These are phyloP conservation scores for Paracamarosporium sp. DNA, from an alignment of 2,329 filamentous ascomycete genomes.

Conservation along the genomic window DNA sequence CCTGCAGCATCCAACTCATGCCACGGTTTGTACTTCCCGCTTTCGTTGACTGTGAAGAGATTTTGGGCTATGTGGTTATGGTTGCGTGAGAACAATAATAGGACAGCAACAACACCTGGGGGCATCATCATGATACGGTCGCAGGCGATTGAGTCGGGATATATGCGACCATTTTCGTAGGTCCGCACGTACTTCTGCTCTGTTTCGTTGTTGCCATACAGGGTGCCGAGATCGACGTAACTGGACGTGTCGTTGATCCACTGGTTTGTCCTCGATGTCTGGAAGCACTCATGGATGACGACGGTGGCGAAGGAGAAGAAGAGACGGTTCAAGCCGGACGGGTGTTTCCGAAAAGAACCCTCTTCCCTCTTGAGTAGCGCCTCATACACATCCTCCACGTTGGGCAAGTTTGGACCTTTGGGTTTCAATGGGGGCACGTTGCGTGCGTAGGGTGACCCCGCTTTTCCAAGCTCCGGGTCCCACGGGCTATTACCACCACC, in stretches of 20 bases:
- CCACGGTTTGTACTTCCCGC: constrained; percentile 71
- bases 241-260: constrained; percentile 70
- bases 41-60: constrained; percentile 80
- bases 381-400: constrained; percentile 63
- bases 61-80: constrained; percentile 83
- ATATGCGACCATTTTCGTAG: constrained; percentile 68
- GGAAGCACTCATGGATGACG: constrained; percentile 64
- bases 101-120: constrained; percentile 70
- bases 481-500: constrained; percentile 57
- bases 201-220: constrained; percentile 73
- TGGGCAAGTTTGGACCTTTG: constrained; percentile 59
- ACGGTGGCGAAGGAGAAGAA: constrained; percentile 75
- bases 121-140: constrained; percentile 68
- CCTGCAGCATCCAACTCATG: constrained; percentile 52
- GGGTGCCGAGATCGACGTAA: constrained; percentile 72
- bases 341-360: constrained; percentile 66
- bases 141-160: constrained; percentile 71
- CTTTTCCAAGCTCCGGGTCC: constrained; percentile 60
- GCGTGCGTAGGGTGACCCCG: constrained; percentile 61
- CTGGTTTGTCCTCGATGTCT: constrained; percentile 65
- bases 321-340: constrained; percentile 73
- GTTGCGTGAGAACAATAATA: constrained; percentile 73
- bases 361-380: constrained; percentile 68
- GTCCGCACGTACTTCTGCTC: constrained; percentile 55
- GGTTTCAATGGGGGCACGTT: constrained; percentile 63